phyloP scores from a whole-genome alignment of 1,284 basidiomycete species.

The Cryptococcus sp. region DNA sequence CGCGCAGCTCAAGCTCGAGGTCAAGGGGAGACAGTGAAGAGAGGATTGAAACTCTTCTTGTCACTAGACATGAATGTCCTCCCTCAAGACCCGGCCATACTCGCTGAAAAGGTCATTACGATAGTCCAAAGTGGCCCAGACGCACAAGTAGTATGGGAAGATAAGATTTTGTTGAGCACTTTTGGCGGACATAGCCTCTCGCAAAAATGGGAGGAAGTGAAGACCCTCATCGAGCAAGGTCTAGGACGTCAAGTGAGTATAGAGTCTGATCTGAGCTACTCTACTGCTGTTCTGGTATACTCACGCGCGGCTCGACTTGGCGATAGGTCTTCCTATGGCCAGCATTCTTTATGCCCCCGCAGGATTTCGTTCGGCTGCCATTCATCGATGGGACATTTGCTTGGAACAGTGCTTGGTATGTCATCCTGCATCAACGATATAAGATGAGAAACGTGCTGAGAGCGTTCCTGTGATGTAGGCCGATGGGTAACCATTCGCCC shows the following conservation, averaged over 20 bases:
- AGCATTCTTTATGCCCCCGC: conserved; percentile 48
- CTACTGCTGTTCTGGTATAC: neutral
- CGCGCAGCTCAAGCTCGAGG: neutral
- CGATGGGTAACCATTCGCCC: conserved; percentile 30
- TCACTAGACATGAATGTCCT: conserved; percentile 52
- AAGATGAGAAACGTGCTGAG: neutral
- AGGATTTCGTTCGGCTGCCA: conserved; percentile 31
- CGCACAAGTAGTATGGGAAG: conserved; percentile 25
- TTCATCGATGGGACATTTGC: conserved; percentile 46
- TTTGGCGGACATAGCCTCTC: conserved; percentile 47
- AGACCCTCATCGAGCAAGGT: conserved; percentile 24
- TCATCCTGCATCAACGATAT: neutral
- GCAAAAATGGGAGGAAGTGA: conserved; percentile 40
- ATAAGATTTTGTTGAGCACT: conserved; percentile 38
- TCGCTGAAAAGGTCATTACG: conserved; percentile 25
- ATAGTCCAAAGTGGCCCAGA: conserved; percentile 3
- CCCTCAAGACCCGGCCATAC: conserved; percentile 17
- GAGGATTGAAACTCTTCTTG: conserved; percentile 40
- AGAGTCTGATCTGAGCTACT: neutral
- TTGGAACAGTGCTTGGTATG: conserved; percentile 53
- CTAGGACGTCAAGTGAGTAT: conserved; percentile 29
- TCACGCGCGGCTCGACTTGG: neutral
- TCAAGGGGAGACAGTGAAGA: no score
- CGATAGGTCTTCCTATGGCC: conserved; percentile 49
- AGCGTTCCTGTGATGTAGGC: conserved; percentile 30